Evolutionary conservation across 2,329 filamentous ascomycete genomes (phyloP), one percentile per base, ranked within the genome.

Genomic region (Calonectria pauciramosa): DNA sequence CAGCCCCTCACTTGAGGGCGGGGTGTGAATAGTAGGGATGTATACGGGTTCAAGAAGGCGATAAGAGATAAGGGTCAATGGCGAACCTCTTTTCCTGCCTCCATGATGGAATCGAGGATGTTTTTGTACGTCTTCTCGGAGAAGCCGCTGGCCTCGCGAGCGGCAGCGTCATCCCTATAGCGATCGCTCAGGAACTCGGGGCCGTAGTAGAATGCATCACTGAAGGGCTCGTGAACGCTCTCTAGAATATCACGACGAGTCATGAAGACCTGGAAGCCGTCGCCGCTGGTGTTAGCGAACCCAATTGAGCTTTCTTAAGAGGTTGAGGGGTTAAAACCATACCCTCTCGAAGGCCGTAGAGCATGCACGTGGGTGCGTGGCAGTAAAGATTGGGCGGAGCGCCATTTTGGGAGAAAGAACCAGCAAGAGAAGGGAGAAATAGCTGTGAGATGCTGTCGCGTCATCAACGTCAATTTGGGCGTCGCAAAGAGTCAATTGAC

Each of bases 311-410:
- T 23, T 49, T 65, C 8, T 6, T 16, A 16, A 4, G n/a, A n/a
- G 18, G 20, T 34, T n/a, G 51, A 51, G 63, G 16, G 47, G 63
- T 70, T 38, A 36, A 32, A 30, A 23, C 26, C 90, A 83, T 89
- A 97, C 96, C 86, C 96, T 91, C 89, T 99, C 97, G 87, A 99
- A 99, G 36, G 97, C 97, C 64, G 97, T 99, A 72, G 96, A 98
- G 88, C 96, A 98, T 78, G 96, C 95, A 86, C 97, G 91, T 44
- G 97, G 97, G 86, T 99, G 96, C 81, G 97, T 99, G 72, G 94
- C 95, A 82, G 97, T 93, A 85, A 99, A 99, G 85, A 99, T 95
- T 49, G 97, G 84, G 87, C 90, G 84, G 71, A 81, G 81, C 80
- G 93, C 92, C 94, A 96, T 96, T 78, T 78, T 88, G 80, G 78